Base-by-base conservation (phyloP, 495 filamentous ascomycete species). In the Penicillium bialowiezense region DNA sequence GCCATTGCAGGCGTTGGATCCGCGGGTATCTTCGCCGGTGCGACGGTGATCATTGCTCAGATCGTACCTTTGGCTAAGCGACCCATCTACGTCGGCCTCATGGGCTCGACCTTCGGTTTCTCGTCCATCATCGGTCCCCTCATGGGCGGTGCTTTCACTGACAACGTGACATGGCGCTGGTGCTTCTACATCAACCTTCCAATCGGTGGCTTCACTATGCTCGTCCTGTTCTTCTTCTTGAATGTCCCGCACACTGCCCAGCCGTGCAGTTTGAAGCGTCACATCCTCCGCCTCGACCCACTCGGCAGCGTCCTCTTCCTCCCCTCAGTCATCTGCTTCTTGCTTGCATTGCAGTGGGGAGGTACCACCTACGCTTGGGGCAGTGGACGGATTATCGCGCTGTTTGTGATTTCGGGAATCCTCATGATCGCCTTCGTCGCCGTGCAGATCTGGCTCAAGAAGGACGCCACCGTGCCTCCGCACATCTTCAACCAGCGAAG, bases 151-250 rank as follows among this genome's bases (percentile, higher is more conserved):
- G 56, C 45, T 2, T 65, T 62, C 37, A 63, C 59, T 9, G 56
- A 65, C 10, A 59, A 56, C 13, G 75, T 46, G 62, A 79, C 47
- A 63, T 78, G 49, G 81, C 75, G 81, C 61, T 82, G 76, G 77
- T 84, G 81, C 59, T 84, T 85, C 55, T 84, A 81, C 52, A 81
- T 85, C 55, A 85, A 84, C 53, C 73, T 85, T 33, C 80, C 83
- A 5, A 71, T 85, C 7, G 79, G 80, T 10, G 79, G 69, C n/a
- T 64, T 76, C 21, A 66, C 75, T 1, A 53, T 76, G 5, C 24
- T 75, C 12, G 67, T 79, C 36, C 60, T 84, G 40, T 39, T 71
- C 14, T 59, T 82, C 40, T 71, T 79, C 54, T 71, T 78, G 67
- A 72, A 15, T 59, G 21, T 64, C 77, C 36, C 49, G 6, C 34